A percentile compares a stretch with the other conserved stretches of the same genome.
These are phyloP conservation scores for Plasmodium vivax DNA, from an alignment of 169 alveolate species.

Conservation along the genomic window DNA sequence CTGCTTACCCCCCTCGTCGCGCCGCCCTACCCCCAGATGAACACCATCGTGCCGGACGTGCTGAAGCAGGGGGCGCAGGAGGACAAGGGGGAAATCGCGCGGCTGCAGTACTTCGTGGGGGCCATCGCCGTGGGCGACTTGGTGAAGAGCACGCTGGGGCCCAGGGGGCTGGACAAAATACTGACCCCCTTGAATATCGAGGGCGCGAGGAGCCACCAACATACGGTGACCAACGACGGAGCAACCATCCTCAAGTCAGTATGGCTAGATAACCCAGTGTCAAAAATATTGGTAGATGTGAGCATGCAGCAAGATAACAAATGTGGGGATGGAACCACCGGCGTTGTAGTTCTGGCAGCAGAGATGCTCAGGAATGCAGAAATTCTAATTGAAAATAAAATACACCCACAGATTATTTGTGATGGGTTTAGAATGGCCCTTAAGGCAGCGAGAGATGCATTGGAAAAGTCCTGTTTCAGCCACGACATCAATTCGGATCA, in stretches of 20 bases:
- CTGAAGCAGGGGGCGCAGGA: slow-evolving; percentile 95
- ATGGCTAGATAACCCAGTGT: slow-evolving; percentile 99
- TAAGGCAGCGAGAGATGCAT: slow-evolving; percentile 91
- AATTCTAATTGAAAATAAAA: slow-evolving; percentile 95
- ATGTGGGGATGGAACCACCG: slow-evolving; percentile 98
- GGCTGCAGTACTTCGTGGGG: slow-evolving; percentile 97
- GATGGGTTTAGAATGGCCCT: slow-evolving; percentile 93
- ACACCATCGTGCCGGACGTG: slow-evolving; percentile 92
- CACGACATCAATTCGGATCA: slow-evolving; percentile 86
- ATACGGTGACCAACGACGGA: slow-evolving; percentile 99
- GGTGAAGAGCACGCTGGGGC: slow-evolving; percentile 98
- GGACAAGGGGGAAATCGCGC: slow-evolving; percentile 96
- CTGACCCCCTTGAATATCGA: slow-evolving; percentile 93
- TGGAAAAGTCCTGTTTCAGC: slow-evolving; percentile 89
- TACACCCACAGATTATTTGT: slow-evolving; percentile 97
- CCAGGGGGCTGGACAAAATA: slow-evolving; percentile 98
- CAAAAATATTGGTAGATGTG: slow-evolving; percentile 96
- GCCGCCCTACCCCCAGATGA: slow-evolving; percentile 71
- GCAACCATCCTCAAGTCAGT: slow-evolving; percentile 98
- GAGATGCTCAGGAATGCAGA: slow-evolving; percentile 98
- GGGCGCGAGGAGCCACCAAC: slow-evolving; percentile 89
- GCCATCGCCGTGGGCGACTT: slow-evolving; percentile 99
- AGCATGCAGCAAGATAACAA: slow-evolving; percentile 92
- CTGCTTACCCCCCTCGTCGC: not conserved
- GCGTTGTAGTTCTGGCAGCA: slow-evolving; percentile 99